phyloP scores from a whole-genome alignment of 305 asterid species.

The Withania somnifera region DNA sequence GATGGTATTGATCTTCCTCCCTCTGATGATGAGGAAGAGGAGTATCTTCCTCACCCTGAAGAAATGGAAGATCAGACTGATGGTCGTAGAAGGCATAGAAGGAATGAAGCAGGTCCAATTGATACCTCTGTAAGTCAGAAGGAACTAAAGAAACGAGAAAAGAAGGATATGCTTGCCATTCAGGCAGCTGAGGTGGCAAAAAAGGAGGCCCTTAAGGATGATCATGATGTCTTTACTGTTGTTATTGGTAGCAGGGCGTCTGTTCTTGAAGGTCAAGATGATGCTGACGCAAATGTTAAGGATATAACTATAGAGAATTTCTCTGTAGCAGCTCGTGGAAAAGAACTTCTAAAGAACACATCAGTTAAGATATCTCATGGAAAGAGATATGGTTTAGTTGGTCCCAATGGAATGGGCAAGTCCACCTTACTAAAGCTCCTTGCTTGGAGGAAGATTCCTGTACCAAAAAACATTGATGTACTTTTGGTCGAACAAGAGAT shows the following conservation, averaged over 20 bases:
- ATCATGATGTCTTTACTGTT: slow-evolving; percentile 85
- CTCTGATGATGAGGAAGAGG: slow-evolving; percentile 74
- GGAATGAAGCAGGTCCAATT: slow-evolving; percentile 22
- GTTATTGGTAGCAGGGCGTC: slow-evolving; percentile 78
- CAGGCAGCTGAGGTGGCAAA: slow-evolving; percentile 64
- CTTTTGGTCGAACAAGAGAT: slow-evolving; percentile 95
- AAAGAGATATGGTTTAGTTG: slow-evolving; percentile 78
- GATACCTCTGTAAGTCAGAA: slow-evolving; percentile 44
- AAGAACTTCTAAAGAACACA: slow-evolving; percentile 68
- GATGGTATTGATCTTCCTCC: slow-evolving; percentile 80
- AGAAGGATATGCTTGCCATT: slow-evolving; percentile 56
- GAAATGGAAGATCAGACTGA: slow-evolving; percentile 22
- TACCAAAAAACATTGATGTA: slow-evolving; percentile 84
- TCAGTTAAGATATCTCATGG: slow-evolving; percentile 80
- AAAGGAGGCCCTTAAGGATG: slow-evolving; percentile 73
- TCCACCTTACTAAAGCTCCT: slow-evolving; percentile 84
- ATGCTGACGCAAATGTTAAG: slow-evolving; percentile 79
- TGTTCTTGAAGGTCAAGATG: slow-evolving; percentile 70
- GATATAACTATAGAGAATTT: slow-evolving; percentile 68
- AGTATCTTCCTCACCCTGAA: slow-evolving; percentile 19
- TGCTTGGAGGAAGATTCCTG: slow-evolving; percentile 92
- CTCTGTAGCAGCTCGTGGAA: slow-evolving; percentile 91
- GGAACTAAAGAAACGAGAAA: slow-evolving; percentile 74
- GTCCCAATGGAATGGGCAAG: slow-evolving; percentile 94
- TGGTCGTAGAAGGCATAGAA: slow-evolving; percentile 25